A percentile compares a stretch with the other conserved stretches of the same genome.
These are phyloP conservation scores for Multifurca ochricompacta DNA, from an alignment of 768 basidiomycete species.

Conservation along the genomic window DNA sequence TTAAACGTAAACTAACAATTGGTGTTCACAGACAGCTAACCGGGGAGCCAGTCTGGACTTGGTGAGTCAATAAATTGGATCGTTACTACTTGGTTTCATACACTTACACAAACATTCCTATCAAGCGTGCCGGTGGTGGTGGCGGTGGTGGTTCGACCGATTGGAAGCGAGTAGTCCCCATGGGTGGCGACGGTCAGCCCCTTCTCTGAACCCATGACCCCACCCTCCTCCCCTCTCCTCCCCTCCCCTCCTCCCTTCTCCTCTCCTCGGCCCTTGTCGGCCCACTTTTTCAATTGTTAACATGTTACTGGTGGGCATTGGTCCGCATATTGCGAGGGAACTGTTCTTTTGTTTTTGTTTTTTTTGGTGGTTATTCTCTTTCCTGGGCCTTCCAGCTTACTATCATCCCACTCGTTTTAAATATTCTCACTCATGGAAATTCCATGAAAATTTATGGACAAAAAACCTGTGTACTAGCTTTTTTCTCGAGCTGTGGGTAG, in stretches of 20 bases:
- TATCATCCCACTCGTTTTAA: not conserved
- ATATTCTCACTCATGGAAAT: not conserved
- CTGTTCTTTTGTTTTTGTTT: not conserved
- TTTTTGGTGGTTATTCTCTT: not conserved
- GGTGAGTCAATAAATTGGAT: not conserved
- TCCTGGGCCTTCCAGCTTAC: not conserved
- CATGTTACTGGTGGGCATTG: not conserved
- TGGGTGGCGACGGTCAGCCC: not conserved
- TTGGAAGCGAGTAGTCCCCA: conserved; percentile 9
- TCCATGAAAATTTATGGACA: not conserved
- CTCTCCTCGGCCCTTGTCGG: too few species aligned
- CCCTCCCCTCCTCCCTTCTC: too few species aligned
- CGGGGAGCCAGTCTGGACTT: not conserved
- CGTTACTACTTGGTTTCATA: not conserved
- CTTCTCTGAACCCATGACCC: not conserved
- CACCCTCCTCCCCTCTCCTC: too few species aligned
- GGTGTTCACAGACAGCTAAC: not conserved
- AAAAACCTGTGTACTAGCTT: too few species aligned
- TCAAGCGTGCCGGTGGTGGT: not conserved
- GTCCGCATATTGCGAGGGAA: not conserved
- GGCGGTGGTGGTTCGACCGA: not conserved
- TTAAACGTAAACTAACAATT: not conserved
- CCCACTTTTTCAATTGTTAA: too few species aligned
- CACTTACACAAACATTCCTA: not conserved
- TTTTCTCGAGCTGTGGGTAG: not conserved